Evolutionary conservation across 352 stramenopile species (phyloP), one percentile per base, ranked within the genome.

Genomic region (Globisporangium nunn): DNA sequence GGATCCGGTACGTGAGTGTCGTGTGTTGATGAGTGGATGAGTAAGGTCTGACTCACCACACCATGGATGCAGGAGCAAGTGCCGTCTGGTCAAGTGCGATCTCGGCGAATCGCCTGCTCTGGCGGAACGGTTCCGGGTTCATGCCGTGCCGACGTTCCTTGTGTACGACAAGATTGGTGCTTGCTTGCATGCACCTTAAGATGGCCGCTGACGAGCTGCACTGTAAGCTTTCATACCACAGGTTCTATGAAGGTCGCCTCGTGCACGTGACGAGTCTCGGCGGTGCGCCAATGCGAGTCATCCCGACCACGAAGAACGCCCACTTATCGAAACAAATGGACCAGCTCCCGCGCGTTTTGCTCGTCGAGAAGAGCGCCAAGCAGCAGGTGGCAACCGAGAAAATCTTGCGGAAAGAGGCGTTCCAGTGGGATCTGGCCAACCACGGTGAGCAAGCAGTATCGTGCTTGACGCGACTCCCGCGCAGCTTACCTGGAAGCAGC

Each of bases 81-180:
- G 71, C 43, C 59, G 66, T 4, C 53, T 95, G 4, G 68, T 88
- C 57, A 88, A 90, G 61, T 88, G 85, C 52, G 77, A 92, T 47
- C 71, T 95, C 31, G 64, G 77, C 17, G 78, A 90, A 54, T 89
- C 68, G 5, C 58, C 72, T 33, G 44, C 68, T 41, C 59, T 93
- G 8, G 67, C 74, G 5, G 64, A 91, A 49, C 75, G 78, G 17
- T 95, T 77, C 52, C 69, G 74, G 15, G 79, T 95, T 64, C 75
- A 77, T 58, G 81, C 85, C 1, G 56, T 79, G 2, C 85, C 85
- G 30, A 88, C 82, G 2, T 93, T 87, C 46, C 73, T 95, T 45
- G 70, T 90, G 73, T 93, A 71, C 17, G 66, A 29, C 14, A 11
- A 2, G 33, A 48, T 50, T 23, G 30, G 15, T 28, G 30, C 5